These are phyloP conservation scores for Podila epicladia DNA, from an alignment of 192 early-diverging fungal species.

Conservation along the genomic window DNA sequence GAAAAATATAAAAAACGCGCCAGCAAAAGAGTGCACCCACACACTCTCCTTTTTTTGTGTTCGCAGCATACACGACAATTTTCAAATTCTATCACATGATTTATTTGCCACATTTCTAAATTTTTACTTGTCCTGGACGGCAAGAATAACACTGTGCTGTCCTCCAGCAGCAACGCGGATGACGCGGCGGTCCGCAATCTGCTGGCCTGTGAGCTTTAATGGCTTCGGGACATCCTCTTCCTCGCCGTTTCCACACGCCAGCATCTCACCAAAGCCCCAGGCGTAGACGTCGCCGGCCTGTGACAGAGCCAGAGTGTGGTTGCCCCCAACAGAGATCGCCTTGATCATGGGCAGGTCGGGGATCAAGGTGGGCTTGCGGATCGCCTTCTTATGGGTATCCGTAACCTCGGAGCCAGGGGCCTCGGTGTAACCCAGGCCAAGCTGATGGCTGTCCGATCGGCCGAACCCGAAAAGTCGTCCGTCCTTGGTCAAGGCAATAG, in stretches of 20 bases:
- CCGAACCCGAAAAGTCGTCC: conserved; percentile 87
- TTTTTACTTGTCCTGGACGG: conserved; percentile 13
- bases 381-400: conserved; percentile 63
- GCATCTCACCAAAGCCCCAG: conserved; percentile 93
- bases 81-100: no score
- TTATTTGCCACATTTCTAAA: no score
- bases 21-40: background rate
- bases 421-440: conserved; percentile 67
- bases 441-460: conserved; percentile 83
- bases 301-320: conserved; percentile 68
- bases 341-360: conserved; percentile 42
- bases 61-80: no score
- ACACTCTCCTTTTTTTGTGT: background rate
- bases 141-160: conserved; percentile 78
- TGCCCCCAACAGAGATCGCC: conserved; percentile 68
- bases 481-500: conserved; percentile 76
- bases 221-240: conserved; percentile 78
- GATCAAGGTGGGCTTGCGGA: conserved; percentile 67
- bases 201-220: conserved; percentile 69
- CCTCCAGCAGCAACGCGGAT: conserved; percentile 79
- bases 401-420: conserved; percentile 44
- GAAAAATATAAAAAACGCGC: conserved; percentile 2
- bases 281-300: conserved; percentile 72
- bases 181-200: conserved; percentile 73
- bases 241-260: conserved; percentile 82